Base-by-base conservation (phyloP, 768 basidiomycete species). In the Suillus ampliporus region DNA sequence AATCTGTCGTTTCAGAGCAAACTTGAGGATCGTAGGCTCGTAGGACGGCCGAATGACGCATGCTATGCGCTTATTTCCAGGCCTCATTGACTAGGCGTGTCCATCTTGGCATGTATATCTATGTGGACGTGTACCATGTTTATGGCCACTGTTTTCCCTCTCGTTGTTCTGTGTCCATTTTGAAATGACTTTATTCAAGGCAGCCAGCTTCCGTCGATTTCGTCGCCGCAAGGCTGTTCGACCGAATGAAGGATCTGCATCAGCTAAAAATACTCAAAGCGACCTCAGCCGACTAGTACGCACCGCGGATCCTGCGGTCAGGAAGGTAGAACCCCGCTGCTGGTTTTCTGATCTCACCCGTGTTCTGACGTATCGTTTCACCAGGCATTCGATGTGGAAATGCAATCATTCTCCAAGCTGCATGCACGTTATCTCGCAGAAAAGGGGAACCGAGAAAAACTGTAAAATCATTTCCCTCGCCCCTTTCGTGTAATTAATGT, bases 331-430 rank as follows among this genome's bases (percentile, higher is more conserved):
- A 40, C 38, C 37, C 37, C n/a, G 37, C 40, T 60, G 60, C 53
- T 31, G 41, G 13, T 61, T 57, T 41, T 61, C 68, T 70, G 58
- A 63, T 65, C 81, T 80, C 73, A 43, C 21, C 35, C 52, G 23
- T 56, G 69, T 21, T 81, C 83, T 71, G 77, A 81, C 64, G 75
- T 75, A 81, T 83, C 82, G 74, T 77, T 71, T 75, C 73, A 58
- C 79, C 56, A 83, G 82, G 69, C 71, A 14, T 97, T 98, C 80
- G 91, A 94, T 78, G 89, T 88, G 44, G 95, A 99, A 81, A 97
- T 98, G 95, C 90, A 94, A 76, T 89, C 90, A 63, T 98, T 97
- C 84, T 95, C 95, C 85, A 88, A 89, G 70, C 91, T 98, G 70
- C 96, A 97, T 84, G 96, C 92, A 74, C 91, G 95, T 68, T 97